Percentiles rank a stretch among this genome's conserved stretches.
Conservation (phyloP, 1,139 yeast genomes). For the Debaryomyces fabryi region DNA sequence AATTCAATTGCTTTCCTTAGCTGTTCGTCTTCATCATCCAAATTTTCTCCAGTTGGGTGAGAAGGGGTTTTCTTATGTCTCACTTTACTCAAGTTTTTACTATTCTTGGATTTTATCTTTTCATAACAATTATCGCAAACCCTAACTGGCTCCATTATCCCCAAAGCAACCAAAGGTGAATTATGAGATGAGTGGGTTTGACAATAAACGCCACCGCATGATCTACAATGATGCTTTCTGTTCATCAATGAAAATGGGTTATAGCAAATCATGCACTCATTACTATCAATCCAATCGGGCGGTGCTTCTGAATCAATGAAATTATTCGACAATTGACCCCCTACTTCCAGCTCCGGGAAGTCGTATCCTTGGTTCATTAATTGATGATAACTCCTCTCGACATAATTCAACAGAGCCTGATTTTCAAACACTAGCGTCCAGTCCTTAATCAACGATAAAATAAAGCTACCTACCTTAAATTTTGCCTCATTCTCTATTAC, state of each 20-base stretch:
- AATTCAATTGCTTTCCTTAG: slow-evolving; percentile 75
- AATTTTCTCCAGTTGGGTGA: slow-evolving; percentile 19
- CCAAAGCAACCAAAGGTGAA: slow-evolving; percentile 76
- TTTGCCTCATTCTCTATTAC: slow-evolving; percentile 46
- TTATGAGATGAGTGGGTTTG: slow-evolving; percentile 77
- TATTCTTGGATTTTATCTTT: slow-evolving; percentile 46
- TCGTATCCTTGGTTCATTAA: slow-evolving; percentile 64
- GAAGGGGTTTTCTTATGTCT: slow-evolving; percentile 5
- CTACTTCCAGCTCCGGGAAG: slow-evolving; percentile 58
- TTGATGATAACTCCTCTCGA: slow-evolving; percentile 61
- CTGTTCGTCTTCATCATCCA: slow-evolving; percentile 71
- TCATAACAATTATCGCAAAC: slow-evolving; percentile 90
- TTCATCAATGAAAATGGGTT: slow-evolving; percentile 76
- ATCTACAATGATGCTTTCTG: slow-evolving; percentile 94
- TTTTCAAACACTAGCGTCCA: slow-evolving; percentile 78
- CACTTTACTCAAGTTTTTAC: slow-evolving; percentile 14
- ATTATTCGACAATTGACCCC: slow-evolving; percentile 42
- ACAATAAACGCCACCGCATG: slow-evolving; percentile 95
- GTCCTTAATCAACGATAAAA: slow-evolving; percentile 68
- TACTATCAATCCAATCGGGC: slow-evolving; percentile 97
- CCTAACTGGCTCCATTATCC: slow-evolving; percentile 86
- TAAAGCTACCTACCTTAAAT: slow-evolving; percentile 57
- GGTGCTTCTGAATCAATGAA: slow-evolving; percentile 91
- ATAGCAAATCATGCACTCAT: slow-evolving; percentile 94
- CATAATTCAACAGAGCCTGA: slow-evolving; percentile 68